A percentile compares a stretch with the other conserved stretches of the same genome.
These are phyloP conservation scores for Stagonosporopsis cucurbitacearum DNA, from an alignment of 2,329 filamentous ascomycete genomes.

Conservation along the genomic window DNA sequence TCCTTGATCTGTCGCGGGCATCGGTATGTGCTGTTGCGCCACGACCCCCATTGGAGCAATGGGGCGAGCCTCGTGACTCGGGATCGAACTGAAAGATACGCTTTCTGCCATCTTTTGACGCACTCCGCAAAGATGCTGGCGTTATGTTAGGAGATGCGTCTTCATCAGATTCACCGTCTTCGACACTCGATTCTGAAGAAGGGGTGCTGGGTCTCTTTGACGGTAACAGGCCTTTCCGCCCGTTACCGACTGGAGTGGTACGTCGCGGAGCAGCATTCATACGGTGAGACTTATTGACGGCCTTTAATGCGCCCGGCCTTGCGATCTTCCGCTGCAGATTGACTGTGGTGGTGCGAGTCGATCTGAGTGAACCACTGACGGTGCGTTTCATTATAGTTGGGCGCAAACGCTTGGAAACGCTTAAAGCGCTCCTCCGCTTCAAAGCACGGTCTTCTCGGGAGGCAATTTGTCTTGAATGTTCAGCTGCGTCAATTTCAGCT, in stretches of 20 bases:
- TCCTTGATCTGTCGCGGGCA: background rate
- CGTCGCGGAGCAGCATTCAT: constrained; percentile 15
- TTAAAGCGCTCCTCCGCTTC: constrained; percentile 31
- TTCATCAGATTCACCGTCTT: constrained; percentile 26
- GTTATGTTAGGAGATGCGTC: constrained; percentile 44
- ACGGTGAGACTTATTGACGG: constrained; percentile 27
- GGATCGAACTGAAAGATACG: constrained; percentile 16
- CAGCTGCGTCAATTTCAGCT: constrained; percentile 36
- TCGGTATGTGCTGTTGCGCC: background rate
- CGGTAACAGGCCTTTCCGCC: constrained; percentile 23
- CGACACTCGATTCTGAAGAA: constrained; percentile 9
- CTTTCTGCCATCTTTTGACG: constrained; percentile 29
- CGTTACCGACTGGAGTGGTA: constrained; percentile 12
- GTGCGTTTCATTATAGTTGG: constrained; percentile 16
- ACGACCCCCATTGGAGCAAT: background rate
- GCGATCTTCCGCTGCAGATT: constrained; percentile 32
- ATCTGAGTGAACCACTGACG: constrained; percentile 22
- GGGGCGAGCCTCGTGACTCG: constrained; percentile 5
- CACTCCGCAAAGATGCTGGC: constrained; percentile 46
- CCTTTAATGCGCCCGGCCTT: constrained; percentile 34
- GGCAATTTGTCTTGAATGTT: constrained; percentile 38
- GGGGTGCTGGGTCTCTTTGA: constrained; percentile 29
- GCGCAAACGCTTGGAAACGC: constrained; percentile 19
- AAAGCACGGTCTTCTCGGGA: constrained; percentile 44
- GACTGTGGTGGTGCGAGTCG: constrained; percentile 32